Conservation (phyloP, 306 rosid species). For the Ceratonia siliqua region DNA sequence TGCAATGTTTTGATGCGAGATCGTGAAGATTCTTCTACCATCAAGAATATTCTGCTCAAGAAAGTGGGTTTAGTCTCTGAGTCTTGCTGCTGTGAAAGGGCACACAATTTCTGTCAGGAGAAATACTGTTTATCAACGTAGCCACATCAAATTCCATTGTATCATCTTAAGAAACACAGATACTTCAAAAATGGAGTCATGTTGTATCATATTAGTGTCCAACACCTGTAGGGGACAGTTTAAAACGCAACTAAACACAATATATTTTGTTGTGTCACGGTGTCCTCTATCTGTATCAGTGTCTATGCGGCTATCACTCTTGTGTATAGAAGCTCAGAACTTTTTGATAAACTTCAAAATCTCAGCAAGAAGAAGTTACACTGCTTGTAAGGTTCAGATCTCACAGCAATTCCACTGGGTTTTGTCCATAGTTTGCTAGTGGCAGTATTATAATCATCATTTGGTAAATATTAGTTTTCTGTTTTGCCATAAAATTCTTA, state of each 20-base stretch:
- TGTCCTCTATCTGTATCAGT: no score
- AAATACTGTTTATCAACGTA: neutral
- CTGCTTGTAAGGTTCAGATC: slow-evolving; percentile 18
- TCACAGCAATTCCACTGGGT: slow-evolving; percentile 12
- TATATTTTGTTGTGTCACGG: no score
- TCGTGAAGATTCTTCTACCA: slow-evolving; percentile 18
- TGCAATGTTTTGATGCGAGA: neutral
- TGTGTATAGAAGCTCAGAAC: no score
- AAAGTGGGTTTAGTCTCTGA: neutral
- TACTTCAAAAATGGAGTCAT: no score
- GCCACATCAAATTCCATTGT: neutral
- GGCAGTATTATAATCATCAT: slow-evolving; percentile 22
- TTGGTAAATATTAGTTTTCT: slow-evolving; percentile 19
- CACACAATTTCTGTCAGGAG: neutral
- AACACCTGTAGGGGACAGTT: no score
- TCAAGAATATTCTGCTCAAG: neutral
- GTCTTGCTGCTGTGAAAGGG: neutral
- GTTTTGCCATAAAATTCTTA: neutral
- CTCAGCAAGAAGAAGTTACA: slow-evolving; percentile 13
- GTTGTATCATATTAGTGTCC: no score
- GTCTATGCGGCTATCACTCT: no score
- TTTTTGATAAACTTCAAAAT: no score
- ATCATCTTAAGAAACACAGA: no score
- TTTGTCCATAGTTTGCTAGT: neutral
- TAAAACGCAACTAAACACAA: no score